These are phyloP conservation scores for Alternaria sp. DNA, from an alignment of 2,329 filamentous ascomycete species.

Conservation along the genomic window DNA sequence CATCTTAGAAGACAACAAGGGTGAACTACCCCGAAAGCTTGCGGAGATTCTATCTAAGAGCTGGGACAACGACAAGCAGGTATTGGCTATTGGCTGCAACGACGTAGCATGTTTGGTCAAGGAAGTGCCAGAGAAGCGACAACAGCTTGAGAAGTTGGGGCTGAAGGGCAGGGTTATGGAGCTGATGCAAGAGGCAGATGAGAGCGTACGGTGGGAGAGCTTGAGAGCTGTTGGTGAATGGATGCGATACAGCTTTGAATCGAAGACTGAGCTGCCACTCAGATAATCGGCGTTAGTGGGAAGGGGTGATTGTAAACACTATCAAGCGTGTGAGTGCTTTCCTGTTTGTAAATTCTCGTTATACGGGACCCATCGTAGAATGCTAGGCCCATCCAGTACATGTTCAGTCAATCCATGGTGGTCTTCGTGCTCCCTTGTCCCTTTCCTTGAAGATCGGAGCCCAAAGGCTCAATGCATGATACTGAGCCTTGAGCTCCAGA, in stretches of 20 bases:
- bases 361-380: constrained; percentile 3
- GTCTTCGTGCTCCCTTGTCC: not conserved
- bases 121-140: constrained; percentile 84
- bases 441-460: not conserved
- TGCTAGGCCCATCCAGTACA: constrained; percentile 5
- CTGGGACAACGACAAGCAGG: constrained; percentile 84
- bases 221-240: constrained; percentile 82
- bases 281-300: constrained; percentile 23
- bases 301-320: not conserved
- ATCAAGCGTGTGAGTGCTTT: constrained; percentile 6
- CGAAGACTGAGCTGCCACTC: constrained; percentile 41
- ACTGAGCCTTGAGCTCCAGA: not conserved
- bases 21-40: constrained; percentile 77
- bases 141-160: constrained; percentile 80
- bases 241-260: constrained; percentile 68
- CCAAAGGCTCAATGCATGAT: not conserved
- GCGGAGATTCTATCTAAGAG: constrained; percentile 84
- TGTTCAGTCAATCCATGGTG: not conserved
- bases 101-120: constrained; percentile 89
- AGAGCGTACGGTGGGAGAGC: constrained; percentile 91
- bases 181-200: constrained; percentile 87
- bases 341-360: constrained; percentile 2
- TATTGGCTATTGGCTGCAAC: constrained; percentile 90
- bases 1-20: constrained; percentile 84
- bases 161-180: constrained; percentile 91